These are phyloP conservation scores for Macadamia integrifolia DNA, from an alignment of 164 flowering plant genomes.

Conservation along the genomic window DNA sequence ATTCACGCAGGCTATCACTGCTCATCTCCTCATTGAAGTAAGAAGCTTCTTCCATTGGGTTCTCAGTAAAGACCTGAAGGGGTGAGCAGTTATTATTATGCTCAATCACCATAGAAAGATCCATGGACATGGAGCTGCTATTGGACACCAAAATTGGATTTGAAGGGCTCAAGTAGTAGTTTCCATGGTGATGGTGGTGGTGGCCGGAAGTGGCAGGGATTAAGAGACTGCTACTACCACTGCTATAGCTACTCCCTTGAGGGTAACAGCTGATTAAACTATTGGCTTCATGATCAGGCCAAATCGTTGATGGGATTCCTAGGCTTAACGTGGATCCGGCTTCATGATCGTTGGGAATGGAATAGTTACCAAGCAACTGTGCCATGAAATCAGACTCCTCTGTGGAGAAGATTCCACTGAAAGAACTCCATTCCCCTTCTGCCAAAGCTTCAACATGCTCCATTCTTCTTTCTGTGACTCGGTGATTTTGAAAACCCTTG, in stretches of 20 bases:
- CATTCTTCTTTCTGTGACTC: conserved; percentile 1
- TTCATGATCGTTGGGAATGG: conserved; percentile 18
- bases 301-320: conserved; percentile 11
- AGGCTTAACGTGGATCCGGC: not conserved
- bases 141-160: conserved; percentile 9
- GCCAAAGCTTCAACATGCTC: conserved; percentile 11
- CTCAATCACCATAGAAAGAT: conserved; percentile 27
- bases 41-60: too few relatives aligned
- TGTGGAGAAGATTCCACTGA: conserved; percentile 31
- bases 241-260: conserved; percentile 1
- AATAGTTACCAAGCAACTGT: conserved; percentile 38
- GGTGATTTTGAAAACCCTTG: not conserved
- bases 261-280: too few relatives aligned
- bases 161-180: conserved; percentile 24
- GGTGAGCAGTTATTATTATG: conserved; percentile 12
- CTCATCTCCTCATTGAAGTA: conserved; percentile 29
- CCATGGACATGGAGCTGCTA: conserved; percentile 25
- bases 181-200: conserved; percentile 8
- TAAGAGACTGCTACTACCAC: conserved; percentile 13
- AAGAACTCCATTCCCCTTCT: conserved; percentile 13
- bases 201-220: conserved; percentile 11
- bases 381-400: conserved; percentile 74
- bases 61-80: conserved; percentile 8
- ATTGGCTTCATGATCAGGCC: conserved; percentile 18
- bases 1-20: conserved; percentile 19